phyloP scores from a whole-genome alignment of 345 rosid genomes.

The Zanthoxylum bungeanum region DNA sequence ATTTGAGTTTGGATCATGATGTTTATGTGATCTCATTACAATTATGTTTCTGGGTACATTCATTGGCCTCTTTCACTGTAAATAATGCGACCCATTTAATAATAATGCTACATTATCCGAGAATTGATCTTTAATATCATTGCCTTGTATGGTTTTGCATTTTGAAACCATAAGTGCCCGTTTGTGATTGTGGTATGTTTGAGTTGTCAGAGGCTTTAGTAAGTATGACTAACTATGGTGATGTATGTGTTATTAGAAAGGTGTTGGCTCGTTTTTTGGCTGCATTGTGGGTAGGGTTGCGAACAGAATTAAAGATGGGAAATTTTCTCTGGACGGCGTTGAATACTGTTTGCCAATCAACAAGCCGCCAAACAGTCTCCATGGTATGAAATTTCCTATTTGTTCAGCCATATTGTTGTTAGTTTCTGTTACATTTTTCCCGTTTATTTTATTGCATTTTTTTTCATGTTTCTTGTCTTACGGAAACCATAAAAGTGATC shows the following conservation, averaged over 20 bases:
- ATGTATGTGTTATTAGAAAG: slow-evolving; percentile 48
- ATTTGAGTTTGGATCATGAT: slow-evolving; percentile 3
- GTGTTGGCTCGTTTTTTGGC: slow-evolving; percentile 82
- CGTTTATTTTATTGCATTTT: neutral
- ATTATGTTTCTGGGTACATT: neutral
- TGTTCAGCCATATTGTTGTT: neutral
- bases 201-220: neutral
- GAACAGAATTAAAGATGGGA: slow-evolving; percentile 82
- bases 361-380: slow-evolving; percentile 92
- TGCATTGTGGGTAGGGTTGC: slow-evolving; percentile 96
- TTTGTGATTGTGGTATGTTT: neutral
- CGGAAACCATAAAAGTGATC: too few species aligned
- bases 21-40: neutral
- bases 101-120: neutral
- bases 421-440: neutral
- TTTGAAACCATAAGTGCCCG: too few species aligned
- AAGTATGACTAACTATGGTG: neutral
- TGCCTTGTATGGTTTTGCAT: neutral
- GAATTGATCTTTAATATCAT: neutral
- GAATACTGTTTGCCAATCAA: slow-evolving; percentile 72
- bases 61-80: neutral
- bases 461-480: neutral
- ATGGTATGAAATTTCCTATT: slow-evolving; percentile 44
- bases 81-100: neutral
- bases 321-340: slow-evolving; percentile 68